These are phyloP conservation scores for Tolypocladium paradoxum DNA, from an alignment of 2,329 filamentous ascomycete genomes.

Conservation along the genomic window DNA sequence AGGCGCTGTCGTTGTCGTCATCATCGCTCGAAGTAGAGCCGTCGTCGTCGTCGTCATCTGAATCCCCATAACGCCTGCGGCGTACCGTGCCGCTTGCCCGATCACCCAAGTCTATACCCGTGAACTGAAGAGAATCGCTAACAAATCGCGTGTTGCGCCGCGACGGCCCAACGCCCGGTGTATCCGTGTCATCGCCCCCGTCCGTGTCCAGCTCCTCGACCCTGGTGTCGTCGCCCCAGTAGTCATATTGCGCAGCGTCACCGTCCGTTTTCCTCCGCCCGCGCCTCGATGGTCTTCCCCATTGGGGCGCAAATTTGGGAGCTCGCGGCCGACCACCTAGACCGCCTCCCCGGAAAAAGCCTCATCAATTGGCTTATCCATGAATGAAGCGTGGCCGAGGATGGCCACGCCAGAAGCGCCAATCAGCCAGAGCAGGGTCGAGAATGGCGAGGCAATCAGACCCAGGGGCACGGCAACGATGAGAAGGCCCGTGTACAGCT, in stretches of 20 bases:
- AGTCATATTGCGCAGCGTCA: conserved; percentile 27
- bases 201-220: conserved; percentile 61
- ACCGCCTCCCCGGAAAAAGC: conserved; percentile 99
- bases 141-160: conserved; percentile 37
- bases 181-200: conserved; percentile 44
- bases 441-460: conserved; percentile 73
- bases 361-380: conserved; percentile 99
- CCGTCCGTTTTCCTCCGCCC: conserved; percentile 52
- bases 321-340: conserved; percentile 99
- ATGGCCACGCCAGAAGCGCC: conserved; percentile 91
- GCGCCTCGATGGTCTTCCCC: conserved; percentile 99
- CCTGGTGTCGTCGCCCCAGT: conserved; percentile 22
- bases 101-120: conserved; percentile 45
- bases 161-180: conserved; percentile 41
- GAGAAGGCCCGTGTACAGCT: conserved; percentile 85
- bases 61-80: conserved; percentile 21
- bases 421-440: conserved; percentile 86
- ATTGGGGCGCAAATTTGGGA: conserved; percentile 87
- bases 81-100: conserved; percentile 25
- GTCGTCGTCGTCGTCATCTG: conserved; percentile 25
- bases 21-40: conserved; percentile 11
- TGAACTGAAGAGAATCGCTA: conserved; percentile 51
- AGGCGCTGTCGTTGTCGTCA: conserved; percentile 30
- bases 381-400: conserved; percentile 83
- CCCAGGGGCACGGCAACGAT: conserved; percentile 75